These are phyloP conservation scores for Glycine latifolia DNA, from an alignment of 306 rosid genomes.

Conservation along the genomic window DNA sequence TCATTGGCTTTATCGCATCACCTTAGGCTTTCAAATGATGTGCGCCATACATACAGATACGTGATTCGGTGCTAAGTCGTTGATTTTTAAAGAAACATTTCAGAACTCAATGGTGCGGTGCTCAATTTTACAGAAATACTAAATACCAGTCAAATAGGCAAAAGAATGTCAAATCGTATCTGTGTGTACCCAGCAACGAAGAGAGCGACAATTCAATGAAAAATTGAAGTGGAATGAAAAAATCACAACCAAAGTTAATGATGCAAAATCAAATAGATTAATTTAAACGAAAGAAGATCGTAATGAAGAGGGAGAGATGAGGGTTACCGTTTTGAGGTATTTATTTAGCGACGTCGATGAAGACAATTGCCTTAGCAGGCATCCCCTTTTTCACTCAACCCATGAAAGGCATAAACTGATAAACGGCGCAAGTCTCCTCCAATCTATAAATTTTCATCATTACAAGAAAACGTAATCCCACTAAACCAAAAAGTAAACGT, in stretches of 20 bases:
- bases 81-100: no score
- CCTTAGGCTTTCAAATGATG: constrained; percentile 4
- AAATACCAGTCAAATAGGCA: neutral
- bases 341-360: neutral
- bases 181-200: no score
- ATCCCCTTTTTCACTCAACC: neutral
- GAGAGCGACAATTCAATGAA: neutral
- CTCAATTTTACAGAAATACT: neutral
- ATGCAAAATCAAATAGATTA: neutral
- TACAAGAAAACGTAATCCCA: no score
- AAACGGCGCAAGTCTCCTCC: neutral
- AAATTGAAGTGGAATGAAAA: neutral
- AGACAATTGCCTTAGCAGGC: no score
- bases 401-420: neutral
- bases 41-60: neutral
- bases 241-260: neutral
- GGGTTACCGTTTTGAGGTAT: constrained; percentile 7
- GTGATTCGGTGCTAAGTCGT: neutral
- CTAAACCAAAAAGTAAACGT: no score
- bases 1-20: neutral
- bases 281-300: neutral
- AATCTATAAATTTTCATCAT: neutral
- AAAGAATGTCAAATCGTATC: neutral
- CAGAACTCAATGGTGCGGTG: neutral
- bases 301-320: neutral